Evolutionary conservation across 306 rosid species (phyloP).

Genomic region (Prunus mongolica): DNA sequence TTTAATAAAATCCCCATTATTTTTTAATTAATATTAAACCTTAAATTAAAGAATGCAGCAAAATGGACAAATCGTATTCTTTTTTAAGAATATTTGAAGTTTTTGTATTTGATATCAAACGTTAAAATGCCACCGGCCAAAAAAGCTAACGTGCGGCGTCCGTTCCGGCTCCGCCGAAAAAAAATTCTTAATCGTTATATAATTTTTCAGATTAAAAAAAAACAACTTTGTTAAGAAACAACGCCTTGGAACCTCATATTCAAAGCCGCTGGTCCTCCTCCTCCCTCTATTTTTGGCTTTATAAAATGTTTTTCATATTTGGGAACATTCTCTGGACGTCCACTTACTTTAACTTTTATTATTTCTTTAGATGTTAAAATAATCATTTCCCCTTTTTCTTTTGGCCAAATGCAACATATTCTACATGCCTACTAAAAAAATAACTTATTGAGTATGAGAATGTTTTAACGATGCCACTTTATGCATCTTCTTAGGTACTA

Average conservation of each 20-base stretch:
- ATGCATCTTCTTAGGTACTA: too few relatives aligned
- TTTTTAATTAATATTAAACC: too few relatives aligned
- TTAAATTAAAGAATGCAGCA: too few relatives aligned
- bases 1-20: background rate
- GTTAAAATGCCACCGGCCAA: too few relatives aligned
- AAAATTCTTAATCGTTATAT: background rate
- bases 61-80: too few relatives aligned
- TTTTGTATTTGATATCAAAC: too few relatives aligned
- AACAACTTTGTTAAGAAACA: background rate
- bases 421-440: too few relatives aligned
- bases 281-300: background rate
- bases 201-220: background rate
- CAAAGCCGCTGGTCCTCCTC: slow-evolving; percentile 13
- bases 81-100: too few relatives aligned
- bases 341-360: background rate
- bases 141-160: too few relatives aligned
- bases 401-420: background rate
- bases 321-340: background rate
- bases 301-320: background rate
- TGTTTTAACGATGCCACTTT: too few relatives aligned
- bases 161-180: background rate
- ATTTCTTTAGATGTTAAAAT: background rate
- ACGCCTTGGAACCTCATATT: slow-evolving; percentile 3
- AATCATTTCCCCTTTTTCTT: background rate
- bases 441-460: too few relatives aligned